Base-by-base conservation (phyloP, 2,329 filamentous ascomycete species). In the Paecilomyces sp. region DNA sequence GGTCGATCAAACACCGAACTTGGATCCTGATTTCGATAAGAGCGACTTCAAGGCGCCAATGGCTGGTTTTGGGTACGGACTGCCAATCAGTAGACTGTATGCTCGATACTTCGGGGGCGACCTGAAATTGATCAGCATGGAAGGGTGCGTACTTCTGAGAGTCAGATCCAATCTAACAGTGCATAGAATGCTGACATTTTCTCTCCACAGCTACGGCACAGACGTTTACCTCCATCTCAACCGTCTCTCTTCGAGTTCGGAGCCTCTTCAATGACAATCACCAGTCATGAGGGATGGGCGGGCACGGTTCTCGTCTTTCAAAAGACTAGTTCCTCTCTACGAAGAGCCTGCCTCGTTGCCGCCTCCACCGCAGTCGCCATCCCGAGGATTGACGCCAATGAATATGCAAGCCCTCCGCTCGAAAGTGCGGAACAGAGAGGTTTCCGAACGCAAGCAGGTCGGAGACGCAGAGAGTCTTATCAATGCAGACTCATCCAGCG, bases 11-110 rank as follows among this genome's bases (percentile, higher is more conserved):
- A 97, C 94, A 24, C 94, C 94, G 13, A 96, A 88, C 71, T 80
- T 99, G 63, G 94, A 99, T 72, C 94, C 94, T 0, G 93, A 97
- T 74, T 99, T 97, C 75, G 93, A 99, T 77, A 96, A 97, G 80
- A 96, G 88, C 77, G 94, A 99, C 75, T 99, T 99, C 82, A 97
- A 99, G 77, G 94, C 94, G 12, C 94, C 94, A 1, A 97, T 99
- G 94, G 94, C 94, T 63, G 94, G 94, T 1, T 99, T 97, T 71
- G 94, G 94, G n/a, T 99, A 99, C 70, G 94, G 94, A 15, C 74
- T 99, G 65, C 94, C 94, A 0, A 97, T 99, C 63, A 96, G 91
- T 66, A 83, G 94, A 65, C 81, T 99, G 57, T 99, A 99, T 70
- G 94, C 94, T 58, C 83, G 94, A 65, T 99, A 99, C 79, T 99